These are phyloP conservation scores for Dactylellina parvicollis DNA, from an alignment of 2,329 filamentous ascomycete genomes.

Conservation along the genomic window DNA sequence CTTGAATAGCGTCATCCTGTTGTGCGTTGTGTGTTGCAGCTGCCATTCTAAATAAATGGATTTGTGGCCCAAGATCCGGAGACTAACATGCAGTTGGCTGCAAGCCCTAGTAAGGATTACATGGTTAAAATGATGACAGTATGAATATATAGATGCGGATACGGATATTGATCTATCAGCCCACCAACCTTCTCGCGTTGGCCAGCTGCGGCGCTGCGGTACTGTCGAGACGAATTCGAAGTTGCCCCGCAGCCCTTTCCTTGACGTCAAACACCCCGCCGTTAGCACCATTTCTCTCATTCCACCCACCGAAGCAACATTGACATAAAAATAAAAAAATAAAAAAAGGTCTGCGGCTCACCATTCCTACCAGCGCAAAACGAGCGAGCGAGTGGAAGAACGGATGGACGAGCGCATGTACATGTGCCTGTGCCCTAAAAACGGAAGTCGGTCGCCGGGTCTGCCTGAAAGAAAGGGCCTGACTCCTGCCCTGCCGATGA, in stretches of 20 bases:
- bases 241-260: background rate
- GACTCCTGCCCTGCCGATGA: background rate
- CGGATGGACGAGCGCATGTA: background rate
- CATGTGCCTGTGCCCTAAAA: background rate
- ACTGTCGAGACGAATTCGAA: background rate
- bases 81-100: too few relatives aligned
- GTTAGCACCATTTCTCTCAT: background rate
- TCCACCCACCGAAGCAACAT: background rate
- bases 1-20: background rate
- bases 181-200: too few relatives aligned
- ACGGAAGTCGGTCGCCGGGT: background rate
- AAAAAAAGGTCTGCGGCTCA: background rate
- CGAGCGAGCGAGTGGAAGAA: background rate
- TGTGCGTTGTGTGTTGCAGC: background rate
- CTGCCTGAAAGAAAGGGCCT: background rate
- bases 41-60: too few relatives aligned
- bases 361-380: background rate
- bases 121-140: too few relatives aligned
- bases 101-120: too few relatives aligned
- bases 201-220: background rate
- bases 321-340: background rate
- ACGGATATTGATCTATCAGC: too few relatives aligned
- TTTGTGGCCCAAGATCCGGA: too few relatives aligned
- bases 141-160: too few relatives aligned
- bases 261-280: conserved; percentile 7